phyloP scores from a whole-genome alignment of 208 protist genomes.

The Trypanosoma platydactyli region DNA sequence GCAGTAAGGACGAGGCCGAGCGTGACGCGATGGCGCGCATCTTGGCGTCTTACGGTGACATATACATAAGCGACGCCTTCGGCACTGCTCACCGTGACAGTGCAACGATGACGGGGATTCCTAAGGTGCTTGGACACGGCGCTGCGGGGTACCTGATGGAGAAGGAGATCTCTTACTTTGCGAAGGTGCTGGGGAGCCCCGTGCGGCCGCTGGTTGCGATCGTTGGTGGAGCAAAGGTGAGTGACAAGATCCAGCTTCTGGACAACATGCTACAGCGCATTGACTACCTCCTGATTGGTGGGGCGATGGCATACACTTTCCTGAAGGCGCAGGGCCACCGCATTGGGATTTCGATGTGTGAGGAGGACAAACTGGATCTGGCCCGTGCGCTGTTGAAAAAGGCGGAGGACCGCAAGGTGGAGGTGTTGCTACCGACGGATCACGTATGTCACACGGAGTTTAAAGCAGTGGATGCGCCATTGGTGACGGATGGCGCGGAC shows the following conservation, averaged over 20 bases:
- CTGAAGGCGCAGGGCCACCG: conserved; percentile 82
- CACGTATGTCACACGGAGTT: conserved; percentile 96
- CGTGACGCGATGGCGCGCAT: conserved; percentile 84
- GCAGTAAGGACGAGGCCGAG: conserved; percentile 83
- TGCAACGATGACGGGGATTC: conserved; percentile 88
- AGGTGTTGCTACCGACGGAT: conserved; percentile 97
- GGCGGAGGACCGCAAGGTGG: conserved; percentile 94
- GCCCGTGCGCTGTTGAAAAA: conserved; percentile 92
- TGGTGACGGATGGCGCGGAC: conserved; percentile 66
- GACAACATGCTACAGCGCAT: conserved; percentile 98
- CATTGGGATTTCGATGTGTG: conserved; percentile 96
- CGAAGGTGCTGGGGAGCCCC: conserved; percentile 88
- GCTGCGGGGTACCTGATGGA: conserved; percentile 98
- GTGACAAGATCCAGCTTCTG: conserved; percentile 99
- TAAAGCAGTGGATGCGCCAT: conserved; percentile 59
- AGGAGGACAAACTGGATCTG: conserved; percentile 84
- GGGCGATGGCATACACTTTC: conserved; percentile 99
- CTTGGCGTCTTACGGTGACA: conserved; percentile 94
- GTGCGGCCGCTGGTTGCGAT: conserved; percentile 96
- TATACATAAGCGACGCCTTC: conserved; percentile 99
- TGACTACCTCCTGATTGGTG: conserved; percentile 98
- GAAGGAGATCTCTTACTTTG: conserved; percentile 99
- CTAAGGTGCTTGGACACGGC: conserved; percentile 77
- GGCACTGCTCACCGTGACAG: conserved; percentile 98
- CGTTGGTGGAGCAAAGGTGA: conserved; percentile 96